These are phyloP conservation scores for Scytalidium lignicola DNA, from an alignment of 2,329 filamentous ascomycete species.

Conservation along the genomic window DNA sequence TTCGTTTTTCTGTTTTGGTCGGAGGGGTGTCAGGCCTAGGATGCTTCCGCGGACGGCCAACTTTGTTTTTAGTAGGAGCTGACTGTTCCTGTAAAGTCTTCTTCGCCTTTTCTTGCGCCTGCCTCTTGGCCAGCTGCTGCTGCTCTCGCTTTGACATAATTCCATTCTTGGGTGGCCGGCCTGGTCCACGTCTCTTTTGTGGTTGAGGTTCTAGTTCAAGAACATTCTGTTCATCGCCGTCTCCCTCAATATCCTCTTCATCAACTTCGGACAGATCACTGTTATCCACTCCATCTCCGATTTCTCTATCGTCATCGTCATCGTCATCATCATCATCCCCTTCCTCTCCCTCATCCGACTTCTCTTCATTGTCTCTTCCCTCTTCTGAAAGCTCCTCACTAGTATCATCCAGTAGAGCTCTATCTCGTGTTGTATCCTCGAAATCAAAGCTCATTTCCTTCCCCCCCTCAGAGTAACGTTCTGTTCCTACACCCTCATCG, in stretches of 20 bases:
- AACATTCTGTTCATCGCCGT: conserved; percentile 10
- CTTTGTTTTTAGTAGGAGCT: conserved; percentile 53
- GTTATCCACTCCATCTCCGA: conserved; percentile 8
- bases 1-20: conserved; percentile 56
- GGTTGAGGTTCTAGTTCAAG: conserved; percentile 21
- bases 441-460: conserved; percentile 73
- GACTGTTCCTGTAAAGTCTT: conserved; percentile 39
- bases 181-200: conserved; percentile 56
- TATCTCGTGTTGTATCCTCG: conserved; percentile 55
- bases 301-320: conserved; percentile 14
- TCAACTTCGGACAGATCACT: conserved; percentile 1
- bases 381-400: conserved; percentile 18
- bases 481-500: conserved; percentile 43
- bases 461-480: conserved; percentile 49
- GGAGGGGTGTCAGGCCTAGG: conserved; percentile 51
- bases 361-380: conserved; percentile 17
- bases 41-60: conserved; percentile 60
- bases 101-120: conserved; percentile 47
- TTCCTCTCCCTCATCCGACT: conserved; percentile 20
- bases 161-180: conserved; percentile 77
- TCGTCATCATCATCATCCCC: conserved; percentile 14
- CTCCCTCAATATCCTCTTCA: conserved; percentile 1
- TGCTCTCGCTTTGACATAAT: conserved; percentile 77
- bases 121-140: conserved; percentile 53
- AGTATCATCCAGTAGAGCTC: conserved; percentile 38